A percentile compares a stretch with the other conserved stretches of the same genome.
These are phyloP conservation scores for Aplosporella prunicola DNA, from an alignment of 2,329 filamentous ascomycete species.

Conservation along the genomic window DNA sequence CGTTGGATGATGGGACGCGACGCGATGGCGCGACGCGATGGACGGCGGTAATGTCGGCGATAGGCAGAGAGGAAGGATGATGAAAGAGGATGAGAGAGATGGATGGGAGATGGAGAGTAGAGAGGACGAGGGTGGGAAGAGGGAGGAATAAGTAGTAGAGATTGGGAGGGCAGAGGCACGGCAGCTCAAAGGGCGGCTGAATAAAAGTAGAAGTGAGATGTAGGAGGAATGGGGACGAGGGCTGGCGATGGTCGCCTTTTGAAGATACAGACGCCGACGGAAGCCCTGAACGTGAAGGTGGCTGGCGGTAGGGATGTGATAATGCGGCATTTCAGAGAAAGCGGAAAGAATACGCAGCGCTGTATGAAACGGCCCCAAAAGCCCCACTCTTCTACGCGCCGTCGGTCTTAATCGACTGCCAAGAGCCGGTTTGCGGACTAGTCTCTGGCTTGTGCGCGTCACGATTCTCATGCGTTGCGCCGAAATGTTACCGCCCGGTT, in stretches of 20 bases:
- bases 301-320: background rate
- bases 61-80: conserved; percentile 5
- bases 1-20: conserved; percentile 12
- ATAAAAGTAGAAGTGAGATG: conserved; percentile 21
- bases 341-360: no score
- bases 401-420: no score
- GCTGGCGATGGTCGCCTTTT: conserved; percentile 24
- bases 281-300: background rate
- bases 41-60: conserved; percentile 14
- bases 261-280: conserved; percentile 4
- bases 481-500: no score
- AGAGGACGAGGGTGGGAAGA: conserved; percentile 13
- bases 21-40: no score
- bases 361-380: no score
- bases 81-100: conserved; percentile 6
- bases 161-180: conserved; percentile 13
- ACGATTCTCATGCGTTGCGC: no score
- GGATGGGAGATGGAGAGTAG: conserved; percentile 14
- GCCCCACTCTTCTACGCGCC: no score
- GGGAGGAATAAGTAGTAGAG: conserved; percentile 12
- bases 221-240: conserved; percentile 26
- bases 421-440: no score
- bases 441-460: no score
- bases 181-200: conserved; percentile 17
- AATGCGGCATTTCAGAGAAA: no score